These are phyloP conservation scores for Penicillium aurantiogriseum DNA, from an alignment of 2,329 filamentous ascomycete species.

Conservation along the genomic window DNA sequence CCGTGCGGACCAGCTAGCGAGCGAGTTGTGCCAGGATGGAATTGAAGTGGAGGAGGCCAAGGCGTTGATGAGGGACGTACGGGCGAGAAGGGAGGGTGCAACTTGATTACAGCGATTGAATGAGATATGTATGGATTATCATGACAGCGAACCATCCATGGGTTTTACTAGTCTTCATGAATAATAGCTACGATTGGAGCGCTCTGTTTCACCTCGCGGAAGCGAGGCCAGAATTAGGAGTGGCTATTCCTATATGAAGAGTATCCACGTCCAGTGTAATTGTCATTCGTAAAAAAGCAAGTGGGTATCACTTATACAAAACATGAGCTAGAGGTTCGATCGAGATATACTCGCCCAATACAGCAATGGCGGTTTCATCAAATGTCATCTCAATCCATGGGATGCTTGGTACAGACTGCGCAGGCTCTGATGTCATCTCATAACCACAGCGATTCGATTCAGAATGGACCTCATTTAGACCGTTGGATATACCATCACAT, in stretches of 20 bases:
- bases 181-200: slow-evolving; percentile 1
- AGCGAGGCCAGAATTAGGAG: background rate
- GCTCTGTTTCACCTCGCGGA: background rate
- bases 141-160: background rate
- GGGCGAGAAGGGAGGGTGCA: slow-evolving; percentile 65
- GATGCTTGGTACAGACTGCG: background rate
- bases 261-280: background rate
- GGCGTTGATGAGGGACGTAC: slow-evolving; percentile 80
- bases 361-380: slow-evolving; percentile 27
- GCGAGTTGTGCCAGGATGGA: slow-evolving; percentile 91
- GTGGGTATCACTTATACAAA: background rate
- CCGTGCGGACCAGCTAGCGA: slow-evolving; percentile 75
- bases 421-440: background rate
- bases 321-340: slow-evolving; percentile 6
- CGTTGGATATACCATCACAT: background rate
- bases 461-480: background rate
- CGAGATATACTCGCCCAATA: slow-evolving; percentile 17
- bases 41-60: slow-evolving; percentile 97
- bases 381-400: slow-evolving; percentile 27
- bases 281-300: background rate
- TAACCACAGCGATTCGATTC: background rate
- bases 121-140: background rate
- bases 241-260: background rate
- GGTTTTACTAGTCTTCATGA: background rate
- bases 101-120: slow-evolving; percentile 3